Conservation (phyloP, 192 early-diverging fungal genomes). For the Rhizophagus prolifer region DNA sequence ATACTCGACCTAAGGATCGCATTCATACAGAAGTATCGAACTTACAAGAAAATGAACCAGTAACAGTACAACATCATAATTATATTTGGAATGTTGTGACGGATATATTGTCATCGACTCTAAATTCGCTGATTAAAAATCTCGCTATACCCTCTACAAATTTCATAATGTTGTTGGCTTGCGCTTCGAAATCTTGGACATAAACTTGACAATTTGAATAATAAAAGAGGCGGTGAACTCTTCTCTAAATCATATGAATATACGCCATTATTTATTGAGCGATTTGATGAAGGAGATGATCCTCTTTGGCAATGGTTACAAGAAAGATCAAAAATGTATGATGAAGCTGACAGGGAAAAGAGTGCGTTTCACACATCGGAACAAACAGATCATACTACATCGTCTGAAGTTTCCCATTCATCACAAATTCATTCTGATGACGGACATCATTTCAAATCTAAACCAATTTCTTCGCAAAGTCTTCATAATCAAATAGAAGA, state of each 20-base stretch:
- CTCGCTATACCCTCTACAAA: conserved; percentile 5
- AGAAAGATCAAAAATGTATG: conserved; percentile 20
- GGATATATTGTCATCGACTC: not conserved
- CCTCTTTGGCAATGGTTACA: conserved; percentile 11
- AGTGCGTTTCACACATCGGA: not conserved
- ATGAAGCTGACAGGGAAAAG: not conserved
- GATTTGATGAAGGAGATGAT: conserved; percentile 6
- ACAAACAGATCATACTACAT: not conserved
- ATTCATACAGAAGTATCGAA: not conserved
- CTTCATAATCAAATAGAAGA: conserved; percentile 19
- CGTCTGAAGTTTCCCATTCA: too few relatives aligned
- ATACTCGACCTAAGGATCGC: not conserved
- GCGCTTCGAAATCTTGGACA: not conserved
- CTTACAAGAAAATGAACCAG: not conserved
- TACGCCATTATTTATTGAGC: conserved; percentile 11
- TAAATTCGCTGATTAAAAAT: not conserved
- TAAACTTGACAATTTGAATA: conserved; percentile 1
- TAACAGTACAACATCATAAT: not conserved
- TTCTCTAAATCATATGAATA: not conserved
- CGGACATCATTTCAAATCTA: not conserved
- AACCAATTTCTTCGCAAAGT: not conserved
- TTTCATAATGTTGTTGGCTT: conserved; percentile 1
- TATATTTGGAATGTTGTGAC: not conserved
- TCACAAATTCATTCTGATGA: not conserved
- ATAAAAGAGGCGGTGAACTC: not conserved